Evolutionary conservation across 83 land plant species (phyloP).

Genomic region (Diphasiastrum complanatum): DNA sequence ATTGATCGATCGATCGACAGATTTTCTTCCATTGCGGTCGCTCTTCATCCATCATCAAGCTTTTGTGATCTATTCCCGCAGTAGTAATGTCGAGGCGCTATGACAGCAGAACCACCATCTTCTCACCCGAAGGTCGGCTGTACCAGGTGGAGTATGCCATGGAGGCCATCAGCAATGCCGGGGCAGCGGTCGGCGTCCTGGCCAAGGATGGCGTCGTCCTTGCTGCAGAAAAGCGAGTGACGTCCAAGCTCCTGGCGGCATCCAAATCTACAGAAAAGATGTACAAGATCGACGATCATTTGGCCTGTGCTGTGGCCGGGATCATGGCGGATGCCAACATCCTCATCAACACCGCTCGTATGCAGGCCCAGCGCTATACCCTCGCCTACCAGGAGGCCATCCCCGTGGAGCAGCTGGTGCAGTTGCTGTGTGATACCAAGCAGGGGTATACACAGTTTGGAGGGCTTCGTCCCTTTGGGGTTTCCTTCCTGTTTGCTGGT

Average conservation of each 20-base stretch:
- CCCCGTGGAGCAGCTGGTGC: slow-evolving; percentile 80
- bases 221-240: slow-evolving; percentile 78
- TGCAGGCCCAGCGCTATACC: slow-evolving; percentile 65
- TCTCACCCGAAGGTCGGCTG: slow-evolving; percentile 84
- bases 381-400: slow-evolving; percentile 71
- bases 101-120: slow-evolving; percentile 77
- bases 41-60: too few species aligned
- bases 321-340: slow-evolving; percentile 88
- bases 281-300: slow-evolving; percentile 83
- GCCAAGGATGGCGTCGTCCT: slow-evolving; percentile 68
- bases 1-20: too few species aligned
- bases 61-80: too few species aligned
- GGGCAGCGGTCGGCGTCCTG: slow-evolving; percentile 70
- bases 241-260: slow-evolving; percentile 77
- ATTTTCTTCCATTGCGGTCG: too few species aligned
- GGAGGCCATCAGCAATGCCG: slow-evolving; percentile 88
- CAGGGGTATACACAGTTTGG: slow-evolving; percentile 63
- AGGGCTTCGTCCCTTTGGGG: slow-evolving; percentile 13
- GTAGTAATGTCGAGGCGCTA: slow-evolving; percentile 80
- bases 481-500: slow-evolving; percentile 12
- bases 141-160: slow-evolving; percentile 87
- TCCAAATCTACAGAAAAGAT: slow-evolving; percentile 74
- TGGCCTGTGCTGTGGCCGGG: slow-evolving; percentile 81
- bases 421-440: slow-evolving; percentile 73
- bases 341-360: slow-evolving; percentile 65